Percentiles rank a stretch among this genome's conserved stretches.
These are phyloP conservation scores for Epithele typhae DNA, from an alignment of 768 basidiomycete species.

Conservation along the genomic window DNA sequence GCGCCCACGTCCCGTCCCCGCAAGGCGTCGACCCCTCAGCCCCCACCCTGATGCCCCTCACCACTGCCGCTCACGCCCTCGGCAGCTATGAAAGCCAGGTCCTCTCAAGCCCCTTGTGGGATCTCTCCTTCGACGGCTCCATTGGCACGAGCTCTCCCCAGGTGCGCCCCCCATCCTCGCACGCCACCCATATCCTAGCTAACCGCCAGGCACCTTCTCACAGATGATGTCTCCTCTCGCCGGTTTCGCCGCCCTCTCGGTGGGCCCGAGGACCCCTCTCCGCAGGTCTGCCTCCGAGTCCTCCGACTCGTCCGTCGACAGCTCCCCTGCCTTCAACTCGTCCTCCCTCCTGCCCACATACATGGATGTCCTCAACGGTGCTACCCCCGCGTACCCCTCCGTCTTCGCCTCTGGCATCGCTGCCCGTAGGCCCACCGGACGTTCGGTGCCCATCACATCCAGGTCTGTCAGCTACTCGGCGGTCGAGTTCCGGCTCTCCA, in stretches of 20 bases:
- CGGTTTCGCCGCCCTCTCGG: constrained; percentile 49
- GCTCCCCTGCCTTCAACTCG: constrained; percentile 11
- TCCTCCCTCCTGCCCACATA: constrained; percentile 18
- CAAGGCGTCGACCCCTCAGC: neutral
- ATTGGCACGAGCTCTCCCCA: constrained; percentile 13
- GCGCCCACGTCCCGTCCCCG: constrained; percentile 16
- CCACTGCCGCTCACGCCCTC: neutral
- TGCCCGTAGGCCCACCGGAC: constrained; percentile 7
- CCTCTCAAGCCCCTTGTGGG: constrained; percentile 12
- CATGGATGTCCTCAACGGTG: constrained; percentile 31
- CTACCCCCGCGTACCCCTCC: constrained; percentile 20
- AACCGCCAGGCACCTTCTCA: constrained; percentile 12
- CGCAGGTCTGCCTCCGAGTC: constrained; percentile 16
- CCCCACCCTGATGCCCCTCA: constrained; percentile 4
- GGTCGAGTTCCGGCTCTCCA: constrained; percentile 21
- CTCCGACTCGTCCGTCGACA: constrained; percentile 20
- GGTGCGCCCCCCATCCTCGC: constrained; percentile 13
- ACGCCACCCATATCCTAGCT: constrained; percentile 7
- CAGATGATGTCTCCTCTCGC: constrained; percentile 37
- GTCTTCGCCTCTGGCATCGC: constrained; percentile 10
- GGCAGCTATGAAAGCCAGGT: constrained; percentile 5
- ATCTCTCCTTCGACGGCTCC: constrained; percentile 12
- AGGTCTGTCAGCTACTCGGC: constrained; percentile 25
- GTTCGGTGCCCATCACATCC: constrained; percentile 6
- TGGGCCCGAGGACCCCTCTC: constrained; percentile 51